phyloP scores from a whole-genome alignment of 1,139 yeast genomes.

The Hemisphaericaspora lyxosophila region DNA sequence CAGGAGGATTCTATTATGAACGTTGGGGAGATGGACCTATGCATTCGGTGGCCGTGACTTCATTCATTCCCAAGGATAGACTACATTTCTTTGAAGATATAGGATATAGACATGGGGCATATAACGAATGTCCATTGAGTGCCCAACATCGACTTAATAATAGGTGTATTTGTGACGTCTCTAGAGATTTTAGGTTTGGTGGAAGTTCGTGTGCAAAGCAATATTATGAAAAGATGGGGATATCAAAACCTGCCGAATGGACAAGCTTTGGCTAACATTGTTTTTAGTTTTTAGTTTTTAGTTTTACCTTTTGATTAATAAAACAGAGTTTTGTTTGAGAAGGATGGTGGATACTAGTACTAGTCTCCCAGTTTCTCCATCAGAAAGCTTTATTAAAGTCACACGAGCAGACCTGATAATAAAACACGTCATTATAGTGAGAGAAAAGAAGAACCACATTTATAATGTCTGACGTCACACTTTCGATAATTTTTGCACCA shows the following conservation, averaged over 20 bases:
- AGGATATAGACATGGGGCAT: constrained; percentile 73
- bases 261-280: too few species aligned
- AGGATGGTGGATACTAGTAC: too few species aligned
- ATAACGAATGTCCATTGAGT: constrained; percentile 55
- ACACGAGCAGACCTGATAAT: too few species aligned
- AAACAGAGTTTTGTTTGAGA: too few species aligned
- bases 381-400: too few species aligned
- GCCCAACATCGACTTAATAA: constrained; percentile 30
- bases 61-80: constrained; percentile 60
- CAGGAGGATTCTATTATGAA: constrained; percentile 88
- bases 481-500: too few species aligned
- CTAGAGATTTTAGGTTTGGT: not conserved
- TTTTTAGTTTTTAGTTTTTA: too few species aligned
- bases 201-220: not conserved
- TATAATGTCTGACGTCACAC: too few species aligned
- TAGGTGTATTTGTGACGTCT: not conserved
- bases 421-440: too few species aligned
- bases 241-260: not conserved
- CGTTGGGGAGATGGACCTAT: constrained; percentile 96
- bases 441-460: too few species aligned
- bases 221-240: not conserved
- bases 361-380: too few species aligned
- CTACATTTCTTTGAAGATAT: constrained; percentile 77
- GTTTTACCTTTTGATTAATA: too few species aligned
- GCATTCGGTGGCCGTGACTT: constrained; percentile 78